Evolutionary conservation across 164 flowering plant species (phyloP), one percentile per base, ranked within the genome.

Genomic region (Chimonanthus praecox): DNA sequence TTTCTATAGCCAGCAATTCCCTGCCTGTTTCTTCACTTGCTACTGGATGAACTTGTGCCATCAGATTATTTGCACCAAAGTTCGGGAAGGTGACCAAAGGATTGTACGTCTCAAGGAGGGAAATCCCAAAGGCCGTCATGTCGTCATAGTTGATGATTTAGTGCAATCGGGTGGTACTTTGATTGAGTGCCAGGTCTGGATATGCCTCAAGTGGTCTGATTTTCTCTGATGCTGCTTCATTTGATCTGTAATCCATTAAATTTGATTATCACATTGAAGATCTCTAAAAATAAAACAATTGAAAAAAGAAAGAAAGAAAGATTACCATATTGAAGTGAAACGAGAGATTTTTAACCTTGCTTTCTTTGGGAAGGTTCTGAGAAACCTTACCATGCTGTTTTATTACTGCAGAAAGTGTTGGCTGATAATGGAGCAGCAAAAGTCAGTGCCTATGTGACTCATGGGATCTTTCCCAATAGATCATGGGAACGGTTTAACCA

Each of bases 91-190:
- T 21, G 87, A 90, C 78, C 89, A 87, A 78, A 78, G 99, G 51
- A 86, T 94, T 74, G 99, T 96, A 47, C 93, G 98, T 68, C 76
- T 96, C 54, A 94, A 94, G 78, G 99, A 96, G 80, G 99, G 98
- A 80, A 90, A 96, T 62, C 94, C 98, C 18, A 80, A 71, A 71
- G 98, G 97, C 60, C 89, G 95, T 47, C 99, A 94, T 80, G 92
- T 96, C 75, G 97, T 96, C 69, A 96, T 96, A 60, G 98, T 96
- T 74, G 99, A 96, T 86, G 99, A 96, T 84, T 86, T 96, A 75
- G 98, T 96, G 58, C 99, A 96, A 75, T 96, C 99, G 4, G 99
- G 99, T 72, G 95, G 98, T 71, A 96, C 98, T 64, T 84, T 96
- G 71, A 82, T 87, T 71, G 98, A 94, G 84, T 96, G 99, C 78